These are phyloP conservation scores for Leersia perrieri DNA, from an alignment of 176 grass and related monocot species.

Conservation along the genomic window DNA sequence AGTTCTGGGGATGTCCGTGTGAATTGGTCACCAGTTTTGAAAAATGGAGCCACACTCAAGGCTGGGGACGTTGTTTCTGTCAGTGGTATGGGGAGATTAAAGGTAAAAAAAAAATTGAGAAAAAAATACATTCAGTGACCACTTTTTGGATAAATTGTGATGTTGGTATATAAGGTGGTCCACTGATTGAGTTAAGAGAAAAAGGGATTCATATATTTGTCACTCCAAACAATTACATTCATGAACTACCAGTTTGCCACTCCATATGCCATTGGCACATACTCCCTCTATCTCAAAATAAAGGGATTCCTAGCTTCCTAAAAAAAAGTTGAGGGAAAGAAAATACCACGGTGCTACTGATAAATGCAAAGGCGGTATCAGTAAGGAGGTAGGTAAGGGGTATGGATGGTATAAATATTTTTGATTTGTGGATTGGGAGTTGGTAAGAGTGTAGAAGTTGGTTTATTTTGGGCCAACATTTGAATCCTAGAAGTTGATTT, in stretches of 20 bases:
- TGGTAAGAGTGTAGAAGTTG: too few relatives aligned
- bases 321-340: too few relatives aligned
- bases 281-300: too few relatives aligned
- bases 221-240: not conserved
- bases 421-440: too few relatives aligned
- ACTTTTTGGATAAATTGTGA: constrained; percentile 18
- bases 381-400: too few relatives aligned
- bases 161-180: not conserved
- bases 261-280: not conserved
- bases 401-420: too few relatives aligned
- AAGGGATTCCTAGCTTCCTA: too few relatives aligned
- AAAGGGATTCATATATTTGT: not conserved
- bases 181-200: not conserved
- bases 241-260: not conserved
- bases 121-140: not conserved
- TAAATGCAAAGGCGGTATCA: too few relatives aligned
- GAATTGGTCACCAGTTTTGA: constrained; percentile 71
- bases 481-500: too few relatives aligned
- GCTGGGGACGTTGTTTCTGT: constrained; percentile 91
- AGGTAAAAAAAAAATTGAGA: constrained; percentile 64
- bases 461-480: too few relatives aligned
- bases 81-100: constrained; percentile 79
- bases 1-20: constrained; percentile 88
- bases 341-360: too few relatives aligned
- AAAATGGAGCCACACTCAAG: constrained; percentile 81